These are phyloP conservation scores for Stachybotrys echinatus DNA, from an alignment of 2,329 filamentous ascomycete species.

Conservation along the genomic window DNA sequence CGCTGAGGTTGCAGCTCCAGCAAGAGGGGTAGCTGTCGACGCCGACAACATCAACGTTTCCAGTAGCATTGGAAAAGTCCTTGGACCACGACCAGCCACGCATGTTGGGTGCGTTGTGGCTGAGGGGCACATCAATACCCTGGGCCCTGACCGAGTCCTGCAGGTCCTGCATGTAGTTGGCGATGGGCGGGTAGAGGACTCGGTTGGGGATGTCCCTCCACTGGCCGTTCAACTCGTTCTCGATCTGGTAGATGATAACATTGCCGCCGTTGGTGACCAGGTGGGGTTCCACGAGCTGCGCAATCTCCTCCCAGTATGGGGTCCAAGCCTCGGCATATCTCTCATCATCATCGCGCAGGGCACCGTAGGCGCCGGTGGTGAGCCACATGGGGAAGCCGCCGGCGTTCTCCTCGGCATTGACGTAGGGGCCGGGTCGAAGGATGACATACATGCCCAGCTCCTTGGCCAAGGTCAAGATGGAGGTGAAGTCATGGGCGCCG, in stretches of 20 bases:
- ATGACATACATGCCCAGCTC: slow-evolving; percentile 40
- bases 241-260: slow-evolving; percentile 48
- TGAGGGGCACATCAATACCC: slow-evolving; percentile 54
- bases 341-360: slow-evolving; percentile 45
- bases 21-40: slow-evolving; percentile 51
- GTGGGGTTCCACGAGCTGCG: slow-evolving; percentile 44
- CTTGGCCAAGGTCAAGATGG: slow-evolving; percentile 40
- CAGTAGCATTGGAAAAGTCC: slow-evolving; percentile 51
- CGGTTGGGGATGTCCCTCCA: slow-evolving; percentile 34
- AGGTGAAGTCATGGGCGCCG: slow-evolving; percentile 39
- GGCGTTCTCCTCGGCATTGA: slow-evolving; percentile 58
- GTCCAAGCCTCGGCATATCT: slow-evolving; percentile 48
- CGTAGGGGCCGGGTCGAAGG: slow-evolving; percentile 52
- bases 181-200: slow-evolving; percentile 41
- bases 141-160: slow-evolving; percentile 47
- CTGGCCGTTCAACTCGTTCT: slow-evolving; percentile 47
- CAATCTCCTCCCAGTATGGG: slow-evolving; percentile 46
- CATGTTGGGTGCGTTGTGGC: slow-evolving; percentile 56
- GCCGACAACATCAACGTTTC: slow-evolving; percentile 49
- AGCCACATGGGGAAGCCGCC: slow-evolving; percentile 59
- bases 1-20: slow-evolving; percentile 58
- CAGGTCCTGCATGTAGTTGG: slow-evolving; percentile 53
- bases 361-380: slow-evolving; percentile 54
- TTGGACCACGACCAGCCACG: slow-evolving; percentile 51
- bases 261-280: slow-evolving; percentile 53